Percentiles rank a stretch among this genome's conserved stretches.
These are phyloP conservation scores for Xylaria cubensis DNA, from an alignment of 495 filamentous ascomycete genomes.

Conservation along the genomic window DNA sequence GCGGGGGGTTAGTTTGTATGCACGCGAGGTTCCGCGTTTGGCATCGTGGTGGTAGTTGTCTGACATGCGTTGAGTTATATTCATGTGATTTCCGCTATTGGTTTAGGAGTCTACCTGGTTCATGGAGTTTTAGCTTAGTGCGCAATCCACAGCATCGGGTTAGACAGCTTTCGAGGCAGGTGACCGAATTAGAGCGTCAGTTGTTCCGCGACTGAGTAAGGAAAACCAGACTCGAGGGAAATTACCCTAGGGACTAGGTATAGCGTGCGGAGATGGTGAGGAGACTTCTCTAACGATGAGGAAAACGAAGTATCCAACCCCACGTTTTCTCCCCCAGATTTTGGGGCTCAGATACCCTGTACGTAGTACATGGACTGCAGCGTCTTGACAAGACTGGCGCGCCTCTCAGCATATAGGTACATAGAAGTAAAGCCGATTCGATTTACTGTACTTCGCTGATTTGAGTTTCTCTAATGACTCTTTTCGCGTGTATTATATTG, in stretches of 20 bases:
- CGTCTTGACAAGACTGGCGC: not conserved
- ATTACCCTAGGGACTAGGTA: not conserved
- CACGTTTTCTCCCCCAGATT: constrained; percentile 21
- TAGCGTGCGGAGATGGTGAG: constrained; percentile 20
- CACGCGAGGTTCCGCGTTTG: not conserved
- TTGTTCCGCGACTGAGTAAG: not conserved
- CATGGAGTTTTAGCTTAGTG: constrained; percentile 7
- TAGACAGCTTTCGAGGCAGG: constrained; percentile 3
- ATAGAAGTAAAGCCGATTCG: not conserved
- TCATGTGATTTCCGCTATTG: constrained; percentile 25
- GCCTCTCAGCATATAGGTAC: not conserved
- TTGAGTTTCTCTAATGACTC: not conserved
- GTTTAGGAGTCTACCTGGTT: not conserved
- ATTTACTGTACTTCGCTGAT: not conserved
- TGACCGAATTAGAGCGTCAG: not conserved
- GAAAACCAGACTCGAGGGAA: constrained; percentile 2
- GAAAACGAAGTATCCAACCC: constrained; percentile 10
- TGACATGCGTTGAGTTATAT: constrained; percentile 23
- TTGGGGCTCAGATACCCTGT: constrained; percentile 23
- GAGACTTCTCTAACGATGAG: not conserved
- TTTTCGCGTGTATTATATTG: not conserved
- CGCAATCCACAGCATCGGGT: constrained; percentile 6
- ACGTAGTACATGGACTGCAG: not conserved
- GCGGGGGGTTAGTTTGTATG: constrained; percentile 14
- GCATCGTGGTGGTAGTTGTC: constrained; percentile 13